Conservation (phyloP, 108 stramenopile genomes). For the Epithemia pelagica region DNA sequence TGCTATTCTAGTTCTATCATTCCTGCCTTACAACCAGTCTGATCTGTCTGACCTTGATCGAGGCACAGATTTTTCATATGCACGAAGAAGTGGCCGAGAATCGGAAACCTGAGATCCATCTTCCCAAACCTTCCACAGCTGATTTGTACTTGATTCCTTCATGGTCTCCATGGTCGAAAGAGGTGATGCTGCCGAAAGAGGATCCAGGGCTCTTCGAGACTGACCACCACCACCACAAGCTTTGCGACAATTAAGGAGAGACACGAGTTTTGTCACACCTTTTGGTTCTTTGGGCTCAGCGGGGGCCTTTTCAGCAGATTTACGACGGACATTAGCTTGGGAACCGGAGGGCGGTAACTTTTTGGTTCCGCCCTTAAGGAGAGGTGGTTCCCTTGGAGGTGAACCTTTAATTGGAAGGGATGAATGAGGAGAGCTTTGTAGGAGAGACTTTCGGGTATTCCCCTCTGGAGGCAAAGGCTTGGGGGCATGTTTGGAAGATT, state of each 20-base stretch:
- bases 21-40: neutral
- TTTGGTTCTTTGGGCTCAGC: neutral
- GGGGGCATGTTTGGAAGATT: neutral
- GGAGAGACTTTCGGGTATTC: neutral
- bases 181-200: neutral
- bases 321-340: neutral
- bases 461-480: neutral
- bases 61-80: neutral
- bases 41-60: neutral
- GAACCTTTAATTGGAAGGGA: neutral
- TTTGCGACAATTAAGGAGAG: neutral
- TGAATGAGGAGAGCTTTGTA: neutral
- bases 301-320: neutral
- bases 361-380: neutral
- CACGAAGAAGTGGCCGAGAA: constrained; percentile 6
- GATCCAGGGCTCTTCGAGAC: neutral
- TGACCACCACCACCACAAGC: neutral
- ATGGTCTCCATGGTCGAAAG: neutral
- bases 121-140: constrained; percentile 4
- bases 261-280: neutral
- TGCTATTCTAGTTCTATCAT: neutral
- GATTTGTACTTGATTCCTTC: neutral
- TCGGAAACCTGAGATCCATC: constrained; percentile 6
- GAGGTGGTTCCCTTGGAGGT: neutral
- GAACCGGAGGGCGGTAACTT: neutral